These are phyloP conservation scores for Trichoderma oligosporum DNA, from an alignment of 2,329 filamentous ascomycete species.

Conservation along the genomic window DNA sequence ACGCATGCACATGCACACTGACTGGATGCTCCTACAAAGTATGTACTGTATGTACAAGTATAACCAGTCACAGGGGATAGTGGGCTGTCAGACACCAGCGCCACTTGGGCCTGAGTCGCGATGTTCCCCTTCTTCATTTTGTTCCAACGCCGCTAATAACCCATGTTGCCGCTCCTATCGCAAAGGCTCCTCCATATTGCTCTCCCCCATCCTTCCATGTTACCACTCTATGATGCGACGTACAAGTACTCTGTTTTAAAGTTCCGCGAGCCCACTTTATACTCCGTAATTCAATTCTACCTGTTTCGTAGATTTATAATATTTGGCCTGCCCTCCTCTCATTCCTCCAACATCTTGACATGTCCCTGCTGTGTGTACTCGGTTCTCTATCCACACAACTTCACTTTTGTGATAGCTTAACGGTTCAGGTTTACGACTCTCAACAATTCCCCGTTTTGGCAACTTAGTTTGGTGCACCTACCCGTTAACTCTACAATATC, in stretches of 20 bases:
- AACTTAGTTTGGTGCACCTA: conserved; percentile 33
- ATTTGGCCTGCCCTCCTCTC: not conserved
- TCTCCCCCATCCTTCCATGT: conserved; percentile 17
- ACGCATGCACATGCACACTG: conserved; percentile 16
- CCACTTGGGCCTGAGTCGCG: conserved; percentile 19
- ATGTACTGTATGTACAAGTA: not conserved
- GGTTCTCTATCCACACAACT: not conserved
- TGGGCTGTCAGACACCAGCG: conserved; percentile 22
- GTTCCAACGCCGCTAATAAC: conserved; percentile 11
- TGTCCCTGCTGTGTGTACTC: not conserved
- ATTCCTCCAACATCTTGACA: not conserved
- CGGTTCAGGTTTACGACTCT: conserved; percentile 22
- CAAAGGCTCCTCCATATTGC: conserved; percentile 15
- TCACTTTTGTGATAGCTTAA: not conserved
- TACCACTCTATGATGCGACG: conserved; percentile 16
- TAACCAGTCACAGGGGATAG: conserved; percentile 7
- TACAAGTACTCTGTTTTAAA: conserved; percentile 15
- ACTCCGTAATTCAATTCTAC: not conserved
- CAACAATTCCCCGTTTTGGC: conserved; percentile 40
- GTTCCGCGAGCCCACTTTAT: conserved; percentile 14
- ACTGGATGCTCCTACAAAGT: too few species aligned
- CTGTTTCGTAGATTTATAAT: too few species aligned
- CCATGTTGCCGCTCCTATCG: conserved; percentile 20
- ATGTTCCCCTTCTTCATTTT: conserved; percentile 18
- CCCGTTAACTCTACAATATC: conserved; percentile 24